Evolutionary conservation across 2,329 filamentous ascomycete genomes (phyloP).

Genomic region (Hypoxylon sp.): DNA sequence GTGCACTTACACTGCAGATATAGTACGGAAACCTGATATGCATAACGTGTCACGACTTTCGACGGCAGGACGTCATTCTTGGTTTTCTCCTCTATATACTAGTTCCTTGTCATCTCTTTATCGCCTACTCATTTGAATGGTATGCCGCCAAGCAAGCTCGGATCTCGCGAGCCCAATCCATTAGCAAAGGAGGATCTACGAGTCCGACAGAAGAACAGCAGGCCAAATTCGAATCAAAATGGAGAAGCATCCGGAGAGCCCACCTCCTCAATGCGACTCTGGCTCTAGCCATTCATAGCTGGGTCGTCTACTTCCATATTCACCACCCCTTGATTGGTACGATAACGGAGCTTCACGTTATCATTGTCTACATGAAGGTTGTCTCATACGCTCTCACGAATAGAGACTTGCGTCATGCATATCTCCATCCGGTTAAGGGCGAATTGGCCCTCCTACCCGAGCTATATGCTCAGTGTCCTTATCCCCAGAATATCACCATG

Average conservation of each 20-base stretch:
- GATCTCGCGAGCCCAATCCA: slow-evolving; percentile 67
- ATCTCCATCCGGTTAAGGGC: slow-evolving; percentile 79
- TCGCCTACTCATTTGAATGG: slow-evolving; percentile 90
- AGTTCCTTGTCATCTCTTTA: slow-evolving; percentile 90
- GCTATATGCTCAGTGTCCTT: slow-evolving; percentile 85
- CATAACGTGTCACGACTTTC: slow-evolving; percentile 89
- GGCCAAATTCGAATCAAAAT: slow-evolving; percentile 78
- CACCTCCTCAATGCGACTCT: slow-evolving; percentile 88
- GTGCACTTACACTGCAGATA: slow-evolving; percentile 54
- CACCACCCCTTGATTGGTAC: slow-evolving; percentile 95
- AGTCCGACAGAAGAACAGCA: slow-evolving; percentile 72
- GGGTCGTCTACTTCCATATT: slow-evolving; percentile 90
- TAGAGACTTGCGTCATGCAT: slow-evolving; percentile 91
- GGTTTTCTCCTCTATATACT: slow-evolving; percentile 85
- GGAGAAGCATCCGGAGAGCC: slow-evolving; percentile 82
- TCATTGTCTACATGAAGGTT: slow-evolving; percentile 96
- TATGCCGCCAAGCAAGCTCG: slow-evolving; percentile 84
- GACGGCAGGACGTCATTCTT: slow-evolving; percentile 79
- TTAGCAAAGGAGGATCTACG: slow-evolving; percentile 62
- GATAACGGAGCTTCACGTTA: slow-evolving; percentile 88
- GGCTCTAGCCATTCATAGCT: slow-evolving; percentile 83
- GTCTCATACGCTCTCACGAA: slow-evolving; percentile 98
- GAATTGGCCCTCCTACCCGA: slow-evolving; percentile 80
- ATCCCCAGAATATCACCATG: slow-evolving; percentile 91
- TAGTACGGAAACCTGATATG: slow-evolving; percentile 97